phyloP scores from a whole-genome alignment of 164 flowering plant species.

The Chloranthus sessilifolius region DNA sequence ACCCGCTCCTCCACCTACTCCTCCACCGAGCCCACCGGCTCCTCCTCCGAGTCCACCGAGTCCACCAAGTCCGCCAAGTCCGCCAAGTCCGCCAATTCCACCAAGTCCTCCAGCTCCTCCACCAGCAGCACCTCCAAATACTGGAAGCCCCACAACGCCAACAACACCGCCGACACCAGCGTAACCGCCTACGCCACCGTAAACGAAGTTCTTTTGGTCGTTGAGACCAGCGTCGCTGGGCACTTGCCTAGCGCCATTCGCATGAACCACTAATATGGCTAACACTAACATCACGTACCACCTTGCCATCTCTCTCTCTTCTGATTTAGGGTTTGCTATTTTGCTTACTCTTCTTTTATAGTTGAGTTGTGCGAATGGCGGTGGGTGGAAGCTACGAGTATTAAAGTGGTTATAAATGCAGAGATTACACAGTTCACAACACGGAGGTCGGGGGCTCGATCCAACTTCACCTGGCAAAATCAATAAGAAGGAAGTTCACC shows the following conservation, averaged over 20 bases:
- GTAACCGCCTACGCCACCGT: conserved; percentile 4
- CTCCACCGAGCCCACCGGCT: conserved; percentile 5
- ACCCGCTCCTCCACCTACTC: neutral
- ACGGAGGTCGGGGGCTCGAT: too few species aligned
- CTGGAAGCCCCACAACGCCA: conserved; percentile 3
- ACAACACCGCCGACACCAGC: neutral
- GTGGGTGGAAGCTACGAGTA: too few species aligned
- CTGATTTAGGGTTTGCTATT: too few species aligned
- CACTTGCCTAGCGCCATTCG: conserved; percentile 1
- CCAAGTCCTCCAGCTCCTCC: conserved; percentile 7
- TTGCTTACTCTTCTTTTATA: too few species aligned
- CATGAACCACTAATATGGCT: conserved; percentile 1
- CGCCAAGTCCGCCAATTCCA: conserved; percentile 8
- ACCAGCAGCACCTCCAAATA: neutral
- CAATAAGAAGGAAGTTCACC: too few species aligned
- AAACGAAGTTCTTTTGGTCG: conserved; percentile 14
- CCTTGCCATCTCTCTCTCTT: conserved; percentile 15
- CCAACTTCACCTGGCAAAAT: too few species aligned
- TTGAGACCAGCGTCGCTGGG: conserved; percentile 5
- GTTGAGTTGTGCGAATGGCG: too few species aligned
- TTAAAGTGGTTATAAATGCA: too few species aligned
- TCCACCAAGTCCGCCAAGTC: conserved; percentile 8
- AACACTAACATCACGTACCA: neutral
- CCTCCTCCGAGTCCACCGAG: conserved; percentile 3
- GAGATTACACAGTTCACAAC: too few species aligned